A percentile compares a stretch with the other conserved stretches of the same genome.
phyloP scores from a whole-genome alignment of 2,329 filamentous ascomycete genomes.

The Diaporthe aspalathi region DNA sequence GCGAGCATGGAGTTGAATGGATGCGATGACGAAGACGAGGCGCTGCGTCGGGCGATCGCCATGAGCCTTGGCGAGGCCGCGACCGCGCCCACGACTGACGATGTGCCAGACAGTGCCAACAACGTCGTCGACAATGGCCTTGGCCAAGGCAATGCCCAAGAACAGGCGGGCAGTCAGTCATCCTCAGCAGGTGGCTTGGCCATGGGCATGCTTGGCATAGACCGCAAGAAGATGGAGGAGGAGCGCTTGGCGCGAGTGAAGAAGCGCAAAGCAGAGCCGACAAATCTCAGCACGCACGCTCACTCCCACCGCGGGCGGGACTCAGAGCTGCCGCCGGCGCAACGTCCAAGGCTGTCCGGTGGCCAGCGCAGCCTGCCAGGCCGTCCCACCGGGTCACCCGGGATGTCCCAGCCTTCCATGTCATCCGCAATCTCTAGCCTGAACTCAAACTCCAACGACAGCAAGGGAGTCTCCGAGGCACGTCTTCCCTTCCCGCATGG shows the following conservation, averaged over 20 bases:
- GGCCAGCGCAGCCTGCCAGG: neutral
- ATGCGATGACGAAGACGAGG: slow-evolving; percentile 65
- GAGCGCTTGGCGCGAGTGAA: slow-evolving; percentile 79
- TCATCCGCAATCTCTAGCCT: slow-evolving; percentile 9
- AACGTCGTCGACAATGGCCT: neutral
- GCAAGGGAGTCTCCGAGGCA: neutral
- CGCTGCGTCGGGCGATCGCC: slow-evolving; percentile 70
- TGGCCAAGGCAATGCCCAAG: slow-evolving; percentile 41
- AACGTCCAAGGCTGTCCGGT: slow-evolving; percentile 22
- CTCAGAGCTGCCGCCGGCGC: slow-evolving; percentile 35
- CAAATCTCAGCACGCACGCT: neutral
- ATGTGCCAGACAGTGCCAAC: slow-evolving; percentile 19
- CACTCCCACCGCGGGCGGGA: slow-evolving; percentile 10
- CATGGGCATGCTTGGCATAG: slow-evolving; percentile 63
- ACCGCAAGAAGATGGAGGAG: slow-evolving; percentile 87
- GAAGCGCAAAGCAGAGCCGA: slow-evolving; percentile 59
- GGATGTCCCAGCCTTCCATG: slow-evolving; percentile 9
- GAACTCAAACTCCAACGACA: slow-evolving; percentile 4
- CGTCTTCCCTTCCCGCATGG: slow-evolving; percentile 65
- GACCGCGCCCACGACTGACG: slow-evolving; percentile 13
- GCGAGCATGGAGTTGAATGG: slow-evolving; percentile 47
- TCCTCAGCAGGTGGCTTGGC: slow-evolving; percentile 26
- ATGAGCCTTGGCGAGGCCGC: slow-evolving; percentile 60
- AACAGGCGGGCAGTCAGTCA: slow-evolving; percentile 39
- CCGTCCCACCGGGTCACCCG: slow-evolving; percentile 14